These are phyloP conservation scores for Chalciporus chontae DNA, from an alignment of 768 basidiomycete species.

Conservation along the genomic window DNA sequence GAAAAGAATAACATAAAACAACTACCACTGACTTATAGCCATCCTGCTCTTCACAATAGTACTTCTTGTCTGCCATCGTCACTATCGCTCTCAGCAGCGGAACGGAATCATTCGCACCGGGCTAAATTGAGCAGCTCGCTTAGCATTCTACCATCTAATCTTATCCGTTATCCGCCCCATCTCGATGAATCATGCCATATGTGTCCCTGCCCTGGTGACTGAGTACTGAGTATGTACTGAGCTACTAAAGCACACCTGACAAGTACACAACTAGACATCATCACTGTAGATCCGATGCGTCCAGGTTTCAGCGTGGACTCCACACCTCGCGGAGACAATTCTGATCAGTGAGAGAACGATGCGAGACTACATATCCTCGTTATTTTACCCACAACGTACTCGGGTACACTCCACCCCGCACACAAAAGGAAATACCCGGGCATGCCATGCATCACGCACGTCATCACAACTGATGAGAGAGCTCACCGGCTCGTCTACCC, in stretches of 20 bases:
- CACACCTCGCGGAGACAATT: constrained; percentile 25
- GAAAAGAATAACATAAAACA: background rate
- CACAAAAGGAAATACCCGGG: constrained; percentile 13
- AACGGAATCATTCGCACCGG: background rate
- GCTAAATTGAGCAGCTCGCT: constrained; percentile 12
- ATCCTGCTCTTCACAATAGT: background rate
- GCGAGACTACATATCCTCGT: constrained; percentile 3
- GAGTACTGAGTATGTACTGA: too few species aligned
- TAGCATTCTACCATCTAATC: constrained; percentile 25
- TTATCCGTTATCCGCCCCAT: constrained; percentile 20
- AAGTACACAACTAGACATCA: constrained; percentile 10
- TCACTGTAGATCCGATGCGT: constrained; percentile 21
- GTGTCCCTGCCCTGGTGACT: constrained; percentile 6
- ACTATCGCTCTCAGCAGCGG: background rate
- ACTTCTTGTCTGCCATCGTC: background rate
- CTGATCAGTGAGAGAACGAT: constrained; percentile 12
- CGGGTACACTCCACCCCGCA: constrained; percentile 24
- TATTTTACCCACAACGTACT: constrained; percentile 25
- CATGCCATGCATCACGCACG: constrained; percentile 10
- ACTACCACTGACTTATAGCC: background rate
- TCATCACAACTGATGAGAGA: constrained; percentile 5
- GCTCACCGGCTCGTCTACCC: constrained; percentile 17
- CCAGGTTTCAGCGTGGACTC: constrained; percentile 28
- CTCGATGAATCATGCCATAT: constrained; percentile 16
- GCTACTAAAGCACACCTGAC: constrained; percentile 3